Base-by-base conservation (phyloP, 108 stramenopile genomes). In the Fragilaria radians region DNA sequence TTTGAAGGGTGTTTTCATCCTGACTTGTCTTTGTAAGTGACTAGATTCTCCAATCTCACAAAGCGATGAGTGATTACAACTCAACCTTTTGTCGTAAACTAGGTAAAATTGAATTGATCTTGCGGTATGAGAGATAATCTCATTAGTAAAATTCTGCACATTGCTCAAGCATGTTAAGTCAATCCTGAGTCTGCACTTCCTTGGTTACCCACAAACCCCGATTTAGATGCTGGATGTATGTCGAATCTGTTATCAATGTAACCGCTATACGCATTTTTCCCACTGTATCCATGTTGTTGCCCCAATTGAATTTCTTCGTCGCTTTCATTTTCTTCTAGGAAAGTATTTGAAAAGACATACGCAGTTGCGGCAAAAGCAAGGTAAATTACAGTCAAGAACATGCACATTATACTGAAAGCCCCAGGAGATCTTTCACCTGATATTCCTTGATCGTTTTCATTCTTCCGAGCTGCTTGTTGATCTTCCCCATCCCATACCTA, bases 321-420 rank as follows among this genome's bases (percentile, higher is more conserved):
- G 4, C 57, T 68, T 7, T 66, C 79, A 59, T 80, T 74, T 68
- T 93, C 91, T 23, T 88, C 74, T 59, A 93, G 59, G 0, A 89
- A 32, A 18, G 58, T 52, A 22, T 71, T 58, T 0, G 79, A 62
- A 54, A 61, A 85, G 24, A 72, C 32, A 70, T 82, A 85, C 33
- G 81, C 68, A 46, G 86, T 36, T 5, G 67, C 71, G 0, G 88
- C 88, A 73, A 88, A 93, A 21, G 73, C 77, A 28, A 71, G 68
- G 57, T 93, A 93, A 46, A 93, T 47, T 5, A 81, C 58, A n/a
- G 91, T 89, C 61, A 93, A 70, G 56, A 93, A 85, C 25, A 89
- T 72, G 62, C 91, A 93, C 68, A 89, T 61, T 19, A 85, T 80
- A 22, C 73, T 76, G 57, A 93, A 93, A 2, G 86, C 88, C 59